phyloP scores from a whole-genome alignment of 179 eudicot genomes.

The Spergularia azorica region DNA sequence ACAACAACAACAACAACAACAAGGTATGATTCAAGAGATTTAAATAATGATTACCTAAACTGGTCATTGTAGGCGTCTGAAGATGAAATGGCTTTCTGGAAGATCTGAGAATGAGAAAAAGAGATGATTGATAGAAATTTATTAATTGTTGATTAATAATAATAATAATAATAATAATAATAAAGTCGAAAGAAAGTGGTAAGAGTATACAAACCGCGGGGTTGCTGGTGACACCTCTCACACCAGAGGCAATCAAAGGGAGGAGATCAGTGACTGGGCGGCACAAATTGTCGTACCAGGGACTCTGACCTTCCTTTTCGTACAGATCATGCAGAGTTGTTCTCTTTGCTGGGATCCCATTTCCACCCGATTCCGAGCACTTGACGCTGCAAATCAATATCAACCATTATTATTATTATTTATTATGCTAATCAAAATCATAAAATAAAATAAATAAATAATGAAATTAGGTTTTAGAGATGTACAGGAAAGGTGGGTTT shows the following conservation, averaged over 20 bases:
- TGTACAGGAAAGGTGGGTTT: constrained; percentile 28
- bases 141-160: too few relatives aligned
- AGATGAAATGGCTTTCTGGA: constrained; percentile 96
- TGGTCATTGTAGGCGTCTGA: constrained; percentile 93
- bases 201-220: constrained; percentile 64
- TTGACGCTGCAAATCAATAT: constrained; percentile 39
- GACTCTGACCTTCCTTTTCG: constrained; percentile 90
- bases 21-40: too few relatives aligned
- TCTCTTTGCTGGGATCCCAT: constrained; percentile 57
- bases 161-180: too few relatives aligned
- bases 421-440: not conserved
- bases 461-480: not conserved
- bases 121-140: not conserved
- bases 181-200: not conserved
- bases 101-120: constrained; percentile 55
- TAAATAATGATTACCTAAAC: constrained; percentile 51
- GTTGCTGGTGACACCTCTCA: constrained; percentile 97
- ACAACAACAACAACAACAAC: not conserved
- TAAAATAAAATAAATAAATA: not conserved
- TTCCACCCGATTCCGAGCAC: constrained; percentile 63
- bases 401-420: too few relatives aligned
- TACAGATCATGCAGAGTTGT: constrained; percentile 89
- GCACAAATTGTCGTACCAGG: constrained; percentile 96
- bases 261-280: constrained; percentile 93
- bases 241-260: constrained; percentile 80